phyloP scores from a whole-genome alignment of 768 basidiomycete species.

The Xerocomus potaroensis region DNA sequence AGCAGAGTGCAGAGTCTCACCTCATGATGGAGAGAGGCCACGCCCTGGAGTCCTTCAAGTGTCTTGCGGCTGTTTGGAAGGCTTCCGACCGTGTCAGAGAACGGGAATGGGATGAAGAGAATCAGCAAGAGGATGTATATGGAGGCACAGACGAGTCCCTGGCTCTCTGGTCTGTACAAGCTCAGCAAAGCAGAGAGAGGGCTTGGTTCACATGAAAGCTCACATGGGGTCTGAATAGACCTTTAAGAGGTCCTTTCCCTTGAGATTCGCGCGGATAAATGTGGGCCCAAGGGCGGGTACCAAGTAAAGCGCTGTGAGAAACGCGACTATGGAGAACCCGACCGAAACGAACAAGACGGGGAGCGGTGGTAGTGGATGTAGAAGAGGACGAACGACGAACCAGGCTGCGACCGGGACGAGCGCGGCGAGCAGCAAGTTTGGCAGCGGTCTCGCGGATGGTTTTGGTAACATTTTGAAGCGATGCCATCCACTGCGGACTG shows the following conservation, averaged over 20 bases:
- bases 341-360: constrained; percentile 74
- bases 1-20: constrained; percentile 36
- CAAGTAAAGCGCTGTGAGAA: constrained; percentile 68
- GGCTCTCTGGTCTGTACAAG: constrained; percentile 80
- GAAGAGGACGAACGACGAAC: constrained; percentile 68
- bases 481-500: too few relatives aligned
- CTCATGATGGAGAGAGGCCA: constrained; percentile 70
- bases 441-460: constrained; percentile 44
- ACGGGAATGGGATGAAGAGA: constrained; percentile 94
- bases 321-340: constrained; percentile 82
- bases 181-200: neutral
- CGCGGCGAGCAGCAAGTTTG: constrained; percentile 49
- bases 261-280: constrained; percentile 78
- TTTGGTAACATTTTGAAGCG: constrained; percentile 21
- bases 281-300: constrained; percentile 80
- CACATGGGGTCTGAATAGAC: constrained; percentile 68
- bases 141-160: constrained; percentile 85
- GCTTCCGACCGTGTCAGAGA: constrained; percentile 63
- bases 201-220: constrained; percentile 20
- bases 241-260: constrained; percentile 87
- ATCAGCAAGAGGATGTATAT: constrained; percentile 85
- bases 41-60: constrained; percentile 41
- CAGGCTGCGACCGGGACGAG: constrained; percentile 66
- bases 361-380: constrained; percentile 64
- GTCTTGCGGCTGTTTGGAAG: constrained; percentile 40